These are phyloP conservation scores for Theobroma cacao DNA, from an alignment of 345 rosid species.

Conservation along the genomic window DNA sequence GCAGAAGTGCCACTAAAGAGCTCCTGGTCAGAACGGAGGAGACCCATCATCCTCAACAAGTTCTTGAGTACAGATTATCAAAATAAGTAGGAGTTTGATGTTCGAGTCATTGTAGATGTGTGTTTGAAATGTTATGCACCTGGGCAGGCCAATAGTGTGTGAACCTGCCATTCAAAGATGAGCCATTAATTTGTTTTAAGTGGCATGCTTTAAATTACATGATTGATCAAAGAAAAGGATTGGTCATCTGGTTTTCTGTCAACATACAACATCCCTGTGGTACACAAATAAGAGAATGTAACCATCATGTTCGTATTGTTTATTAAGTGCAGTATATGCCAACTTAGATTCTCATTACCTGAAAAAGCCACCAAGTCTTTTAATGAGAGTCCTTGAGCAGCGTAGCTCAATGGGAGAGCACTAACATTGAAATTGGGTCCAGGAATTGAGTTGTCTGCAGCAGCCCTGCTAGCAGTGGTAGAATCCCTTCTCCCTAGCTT, in stretches of 20 bases:
- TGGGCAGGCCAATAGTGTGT: constrained; percentile 35
- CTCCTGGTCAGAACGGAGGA: constrained; percentile 36
- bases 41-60: constrained; percentile 34
- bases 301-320: background rate
- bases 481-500: constrained; percentile 49
- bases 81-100: constrained; percentile 23
- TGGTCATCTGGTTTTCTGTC: background rate
- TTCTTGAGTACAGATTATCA: constrained; percentile 31
- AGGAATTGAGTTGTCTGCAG: constrained; percentile 34
- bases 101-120: constrained; percentile 33
- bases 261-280: no score
- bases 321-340: background rate
- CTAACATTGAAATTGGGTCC: constrained; percentile 29
- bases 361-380: constrained; percentile 43
- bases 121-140: constrained; percentile 21
- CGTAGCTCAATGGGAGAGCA: constrained; percentile 29
- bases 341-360: constrained; percentile 16
- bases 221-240: background rate
- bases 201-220: background rate
- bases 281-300: background rate
- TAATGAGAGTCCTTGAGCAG: constrained; percentile 34
- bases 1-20: constrained; percentile 25
- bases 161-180: constrained; percentile 15
- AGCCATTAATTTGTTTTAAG: background rate
- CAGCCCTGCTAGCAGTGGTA: constrained; percentile 32